These are phyloP conservation scores for Candida hispaniensis DNA, from an alignment of 805 yeast species.

Conservation along the genomic window DNA sequence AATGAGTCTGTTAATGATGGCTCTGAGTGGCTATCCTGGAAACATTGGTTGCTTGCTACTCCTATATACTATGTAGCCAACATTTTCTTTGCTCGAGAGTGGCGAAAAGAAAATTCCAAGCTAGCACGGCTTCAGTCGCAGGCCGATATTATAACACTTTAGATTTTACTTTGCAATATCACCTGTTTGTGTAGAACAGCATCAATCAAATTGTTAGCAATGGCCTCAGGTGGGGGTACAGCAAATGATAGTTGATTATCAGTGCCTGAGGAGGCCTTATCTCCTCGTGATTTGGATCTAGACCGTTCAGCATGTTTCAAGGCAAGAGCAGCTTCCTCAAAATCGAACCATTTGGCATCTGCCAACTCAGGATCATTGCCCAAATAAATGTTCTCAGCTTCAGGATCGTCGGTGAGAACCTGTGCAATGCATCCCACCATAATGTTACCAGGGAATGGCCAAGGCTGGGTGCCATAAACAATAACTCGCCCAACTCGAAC, in stretches of 20 bases:
- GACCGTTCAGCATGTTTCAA: slow-evolving; percentile 5
- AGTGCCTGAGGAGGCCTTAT: slow-evolving; percentile 9
- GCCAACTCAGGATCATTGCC: slow-evolving; percentile 78
- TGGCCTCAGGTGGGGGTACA: slow-evolving; percentile 28
- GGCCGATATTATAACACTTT: slow-evolving; percentile 1
- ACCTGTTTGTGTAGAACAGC: slow-evolving; percentile 18
- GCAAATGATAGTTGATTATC: slow-evolving; percentile 15
- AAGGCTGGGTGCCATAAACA: slow-evolving; percentile 74
- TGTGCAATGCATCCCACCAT: slow-evolving; percentile 92
- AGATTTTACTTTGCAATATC: slow-evolving; percentile 2
- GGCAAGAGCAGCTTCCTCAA: slow-evolving; percentile 22
- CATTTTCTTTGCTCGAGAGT: slow-evolving; percentile 7
- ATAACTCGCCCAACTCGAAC: slow-evolving; percentile 47
- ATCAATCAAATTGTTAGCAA: slow-evolving; percentile 29
- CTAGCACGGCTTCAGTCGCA: no score
- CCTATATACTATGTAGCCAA: slow-evolving; percentile 4
- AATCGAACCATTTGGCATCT: slow-evolving; percentile 80
- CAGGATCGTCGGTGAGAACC: slow-evolving; percentile 46
- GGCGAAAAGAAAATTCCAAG: slow-evolving; percentile 11
- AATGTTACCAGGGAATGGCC: slow-evolving; percentile 93
- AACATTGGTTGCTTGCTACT: slow-evolving; percentile 3
- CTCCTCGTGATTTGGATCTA: slow-evolving; percentile 5
- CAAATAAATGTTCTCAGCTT: slow-evolving; percentile 38
- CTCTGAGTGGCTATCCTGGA: no score
- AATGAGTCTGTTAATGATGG: no score